phyloP scores from a whole-genome alignment of 495 filamentous ascomycete species.

The Penicillium chermesinum region DNA sequence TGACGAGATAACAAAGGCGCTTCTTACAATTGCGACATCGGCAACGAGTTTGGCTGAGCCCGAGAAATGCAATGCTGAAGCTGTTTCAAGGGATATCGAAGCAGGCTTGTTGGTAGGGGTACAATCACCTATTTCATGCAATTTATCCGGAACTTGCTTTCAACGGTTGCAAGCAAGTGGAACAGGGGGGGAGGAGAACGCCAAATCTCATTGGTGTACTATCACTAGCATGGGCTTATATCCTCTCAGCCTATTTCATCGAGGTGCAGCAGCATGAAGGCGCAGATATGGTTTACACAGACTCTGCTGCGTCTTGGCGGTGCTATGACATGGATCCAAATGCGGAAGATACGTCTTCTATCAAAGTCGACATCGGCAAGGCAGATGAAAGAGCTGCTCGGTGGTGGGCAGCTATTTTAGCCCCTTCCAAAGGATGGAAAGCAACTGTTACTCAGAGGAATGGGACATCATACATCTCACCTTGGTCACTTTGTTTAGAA shows the following conservation, averaged over 20 bases:
- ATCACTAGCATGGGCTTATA: conserved; percentile 13
- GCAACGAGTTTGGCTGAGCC: not conserved
- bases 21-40: conserved; percentile 1
- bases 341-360: not conserved
- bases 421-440: conserved; percentile 10
- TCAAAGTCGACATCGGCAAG: conserved; percentile 11
- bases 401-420: conserved; percentile 16
- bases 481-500: conserved; percentile 9
- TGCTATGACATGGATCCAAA: conserved; percentile 8
- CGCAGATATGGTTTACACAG: conserved; percentile 11
- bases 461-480: conserved; percentile 5
- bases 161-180: not conserved
- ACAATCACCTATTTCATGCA: not conserved
- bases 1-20: not conserved
- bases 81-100: not conserved
- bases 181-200: not conserved
- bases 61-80: not conserved
- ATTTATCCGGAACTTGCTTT: not conserved
- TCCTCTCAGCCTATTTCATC: conserved; percentile 11
- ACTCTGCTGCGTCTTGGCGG: not conserved
- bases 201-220: conserved; percentile 8
- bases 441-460: conserved; percentile 2
- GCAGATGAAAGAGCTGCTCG: conserved; percentile 3
- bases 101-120: conserved; percentile 1
- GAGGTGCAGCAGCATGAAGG: conserved; percentile 9